Evolutionary conservation across 208 protist species (phyloP), one percentile per base, ranked within the genome.

Genomic region (Trypanosoma congolense): DNA sequence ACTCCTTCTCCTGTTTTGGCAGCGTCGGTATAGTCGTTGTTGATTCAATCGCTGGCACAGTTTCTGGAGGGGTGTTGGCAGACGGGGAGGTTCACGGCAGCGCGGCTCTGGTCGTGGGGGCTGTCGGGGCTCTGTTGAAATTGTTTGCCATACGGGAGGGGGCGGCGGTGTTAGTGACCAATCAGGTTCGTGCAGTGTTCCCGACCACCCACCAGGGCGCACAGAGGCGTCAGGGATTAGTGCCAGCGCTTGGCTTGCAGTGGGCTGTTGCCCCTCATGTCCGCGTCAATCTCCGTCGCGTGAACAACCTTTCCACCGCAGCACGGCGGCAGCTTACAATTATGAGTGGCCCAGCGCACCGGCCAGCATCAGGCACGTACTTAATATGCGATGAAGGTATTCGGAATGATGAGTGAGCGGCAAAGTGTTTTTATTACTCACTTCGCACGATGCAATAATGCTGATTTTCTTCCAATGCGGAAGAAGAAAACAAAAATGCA

Each of bases 1-100:
- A 30, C 0, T 63, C 65, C 0, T 71, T 82, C 26, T 48, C 33
- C 21, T 24, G 65, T 4, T 38, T 48, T 14, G 55, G 56, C 21
- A 49, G 65, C 8, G 54, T 61, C 2, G 80, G 73, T 21, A n/a
- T 90, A 1, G 43, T 90, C 26, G 76, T 74, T 5, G 44, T 90
- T 12, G 83, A 90, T 68, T 90, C 83, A 26, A 75, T 84, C 33
- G 83, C 83, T 16, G 79, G 59, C 2, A 66, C 70, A 24, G 82
- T 45, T 16, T 38, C 43, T 55, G 49, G 36, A 9, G 26, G 31
- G 21, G 12, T 29, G 12, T 30, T 3, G 14, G 30, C 4, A 29
- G 24, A 41, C 18, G 47, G 47, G 6, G n/a, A 28, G 57, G 41
- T 18, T 24, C 22, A 61, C 45, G 16, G 45, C 0, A 28, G 42